These are phyloP conservation scores for Selenicereus undatus DNA, from an alignment of 148 eudicot genomes.

Conservation along the genomic window DNA sequence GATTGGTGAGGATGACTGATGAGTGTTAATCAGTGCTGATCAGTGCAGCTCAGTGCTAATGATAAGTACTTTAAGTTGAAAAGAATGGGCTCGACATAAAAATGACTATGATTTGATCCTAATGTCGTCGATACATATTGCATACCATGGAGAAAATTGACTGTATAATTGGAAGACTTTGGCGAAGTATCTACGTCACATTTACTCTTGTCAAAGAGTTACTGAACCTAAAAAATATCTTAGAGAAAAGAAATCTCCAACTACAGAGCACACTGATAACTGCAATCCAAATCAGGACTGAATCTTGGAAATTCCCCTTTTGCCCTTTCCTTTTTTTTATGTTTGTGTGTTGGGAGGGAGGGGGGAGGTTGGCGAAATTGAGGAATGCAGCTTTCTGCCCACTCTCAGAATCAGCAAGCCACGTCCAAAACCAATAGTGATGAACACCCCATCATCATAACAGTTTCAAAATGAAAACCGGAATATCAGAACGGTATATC, in stretches of 20 bases:
- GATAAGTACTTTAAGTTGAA: no score
- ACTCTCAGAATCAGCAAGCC: neutral
- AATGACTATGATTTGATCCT: neutral
- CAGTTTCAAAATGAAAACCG: neutral
- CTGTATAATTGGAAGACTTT: no score
- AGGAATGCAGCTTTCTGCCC: neutral
- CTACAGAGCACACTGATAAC: neutral
- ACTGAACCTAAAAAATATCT: neutral
- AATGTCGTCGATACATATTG: neutral
- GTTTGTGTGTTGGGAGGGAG: no score
- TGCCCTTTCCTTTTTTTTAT: no score
- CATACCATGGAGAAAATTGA: neutral
- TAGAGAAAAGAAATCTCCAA: neutral
- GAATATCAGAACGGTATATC: neutral
- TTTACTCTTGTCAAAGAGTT: neutral
- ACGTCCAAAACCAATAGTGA: neutral
- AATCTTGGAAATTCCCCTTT: neutral
- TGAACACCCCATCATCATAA: no score
- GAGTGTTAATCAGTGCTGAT: no score
- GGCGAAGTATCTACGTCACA: neutral
- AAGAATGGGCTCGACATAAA: neutral
- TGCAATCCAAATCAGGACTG: neutral
- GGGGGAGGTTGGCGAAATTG: no score
- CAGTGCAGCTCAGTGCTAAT: no score
- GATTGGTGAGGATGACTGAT: no score